phyloP scores from a whole-genome alignment of 495 filamentous ascomycete genomes.

The Penicillium lagena region DNA sequence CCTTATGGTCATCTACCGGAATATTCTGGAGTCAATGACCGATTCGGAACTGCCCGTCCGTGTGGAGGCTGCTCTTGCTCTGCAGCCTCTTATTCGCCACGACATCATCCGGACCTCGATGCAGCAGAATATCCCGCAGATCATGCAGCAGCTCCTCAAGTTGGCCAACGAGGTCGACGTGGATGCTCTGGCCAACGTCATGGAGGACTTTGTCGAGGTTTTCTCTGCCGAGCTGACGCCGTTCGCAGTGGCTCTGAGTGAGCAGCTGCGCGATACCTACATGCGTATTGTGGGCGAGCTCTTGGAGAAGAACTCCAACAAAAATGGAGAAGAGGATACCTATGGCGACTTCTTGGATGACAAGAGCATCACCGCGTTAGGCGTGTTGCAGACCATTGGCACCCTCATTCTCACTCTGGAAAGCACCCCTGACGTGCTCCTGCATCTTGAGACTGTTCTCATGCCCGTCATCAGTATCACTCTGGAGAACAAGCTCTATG shows the following conservation, averaged over 20 bases:
- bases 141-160: slow-evolving; percentile 98
- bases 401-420: slow-evolving; percentile 95
- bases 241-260: slow-evolving; percentile 94
- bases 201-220: slow-evolving; percentile 99
- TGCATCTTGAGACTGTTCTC: slow-evolving; percentile 88
- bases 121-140: slow-evolving; percentile 98
- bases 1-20: slow-evolving; percentile 88
- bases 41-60: slow-evolving; percentile 85
- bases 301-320: slow-evolving; percentile 69
- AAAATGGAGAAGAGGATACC: slow-evolving; percentile 63
- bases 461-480: slow-evolving; percentile 97
- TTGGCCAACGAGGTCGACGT: slow-evolving; percentile 94
- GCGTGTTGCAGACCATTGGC: slow-evolving; percentile 95
- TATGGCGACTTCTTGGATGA: slow-evolving; percentile 93
- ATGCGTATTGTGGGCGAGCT: slow-evolving; percentile 89
- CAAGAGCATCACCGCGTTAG: slow-evolving; percentile 95
- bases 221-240: slow-evolving; percentile 93
- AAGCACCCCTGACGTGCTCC: slow-evolving; percentile 88
- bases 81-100: slow-evolving; percentile 93
- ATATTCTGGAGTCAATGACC: slow-evolving; percentile 95
- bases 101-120: slow-evolving; percentile 88
- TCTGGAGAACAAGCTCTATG: slow-evolving; percentile 93
- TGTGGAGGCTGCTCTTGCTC: slow-evolving; percentile 87
- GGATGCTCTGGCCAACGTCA: slow-evolving; percentile 93
- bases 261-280: slow-evolving; percentile 95